Base-by-base conservation (phyloP, 2,329 filamentous ascomycete species). In the Paecilomyces niveus region DNA sequence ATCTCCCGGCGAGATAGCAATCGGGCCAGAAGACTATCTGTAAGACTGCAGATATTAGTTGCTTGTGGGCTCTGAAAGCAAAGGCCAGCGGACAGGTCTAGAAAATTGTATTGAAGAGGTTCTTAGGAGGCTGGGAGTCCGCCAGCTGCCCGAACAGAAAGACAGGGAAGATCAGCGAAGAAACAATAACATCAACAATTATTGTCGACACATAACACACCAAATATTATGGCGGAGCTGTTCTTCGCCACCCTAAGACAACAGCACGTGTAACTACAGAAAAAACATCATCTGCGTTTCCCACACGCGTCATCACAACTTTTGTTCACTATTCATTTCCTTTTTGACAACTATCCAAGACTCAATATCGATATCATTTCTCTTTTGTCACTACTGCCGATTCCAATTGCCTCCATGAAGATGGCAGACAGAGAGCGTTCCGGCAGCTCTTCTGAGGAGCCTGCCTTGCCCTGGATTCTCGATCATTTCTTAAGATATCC, bases 401-500 rank as follows among this genome's bases (percentile, higher is more conserved):
- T 24, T 50, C 39, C 10, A 29, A 18, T 21, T 35, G 39, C 54
- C 56, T 26, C 31, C 58, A 10, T 54, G 26, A 63, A 45, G 24
- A 65, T 67, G 64, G 58, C 62, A 24, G 57, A 63, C 29, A 54
- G 58, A 15, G 59, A 63, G 49, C 60, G 68, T 57, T 53, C 55
- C 13, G 58, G 64, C 54, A 63, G 67, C 57, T 59, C 58, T 58
- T 70, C 70, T 7, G 72, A 77, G 63, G 77, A 76, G 61, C 72
- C 74, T 39, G 72, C 74, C 24, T 73, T 80, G 68, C 72, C 76
- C 60, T 79, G 81, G 79, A 83, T 85, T 60, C 76, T 85, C 54
- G 83, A 85, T 59, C 83, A 85, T 68, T 78, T 85, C 58, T 73
- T 86, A 56, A 80, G 81, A 59, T 85, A 87, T 67, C 84, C 84